Conservation (phyloP, 140 eudicot genomes). For the Anethum foeniculum region DNA sequence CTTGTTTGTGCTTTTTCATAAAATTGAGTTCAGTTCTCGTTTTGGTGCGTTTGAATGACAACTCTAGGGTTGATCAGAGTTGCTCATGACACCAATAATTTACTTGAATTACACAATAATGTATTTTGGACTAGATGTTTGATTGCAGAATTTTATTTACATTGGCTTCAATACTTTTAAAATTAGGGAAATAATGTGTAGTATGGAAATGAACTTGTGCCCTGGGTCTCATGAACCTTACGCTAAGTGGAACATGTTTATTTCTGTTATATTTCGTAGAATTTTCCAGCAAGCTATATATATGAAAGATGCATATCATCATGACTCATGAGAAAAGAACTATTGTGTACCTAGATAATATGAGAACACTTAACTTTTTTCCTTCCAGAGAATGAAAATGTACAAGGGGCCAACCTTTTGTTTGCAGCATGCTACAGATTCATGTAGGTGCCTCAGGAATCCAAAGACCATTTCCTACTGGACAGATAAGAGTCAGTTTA, state of each 20-base stretch:
- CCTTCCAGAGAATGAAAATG: too few relatives aligned
- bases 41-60: neutral
- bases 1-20: neutral
- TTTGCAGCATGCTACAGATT: too few relatives aligned
- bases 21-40: neutral
- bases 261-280: neutral
- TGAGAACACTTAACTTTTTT: too few relatives aligned
- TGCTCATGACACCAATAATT: neutral
- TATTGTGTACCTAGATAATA: too few relatives aligned
- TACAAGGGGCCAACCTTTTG: too few relatives aligned
- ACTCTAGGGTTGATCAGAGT: neutral
- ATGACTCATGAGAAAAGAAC: neutral
- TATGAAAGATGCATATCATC: neutral
- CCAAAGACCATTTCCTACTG: too few relatives aligned
- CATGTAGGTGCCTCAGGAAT: too few relatives aligned
- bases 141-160: neutral
- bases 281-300: neutral
- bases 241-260: neutral
- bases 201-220: neutral
- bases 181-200: neutral
- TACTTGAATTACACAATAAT: slow-evolving; percentile 1
- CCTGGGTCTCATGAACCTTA: neutral
- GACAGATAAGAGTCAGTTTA: too few relatives aligned
- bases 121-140: neutral
- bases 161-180: neutral